These are phyloP conservation scores for Massariosphaeria phaeospora DNA, from an alignment of 495 filamentous ascomycete genomes.

Conservation along the genomic window DNA sequence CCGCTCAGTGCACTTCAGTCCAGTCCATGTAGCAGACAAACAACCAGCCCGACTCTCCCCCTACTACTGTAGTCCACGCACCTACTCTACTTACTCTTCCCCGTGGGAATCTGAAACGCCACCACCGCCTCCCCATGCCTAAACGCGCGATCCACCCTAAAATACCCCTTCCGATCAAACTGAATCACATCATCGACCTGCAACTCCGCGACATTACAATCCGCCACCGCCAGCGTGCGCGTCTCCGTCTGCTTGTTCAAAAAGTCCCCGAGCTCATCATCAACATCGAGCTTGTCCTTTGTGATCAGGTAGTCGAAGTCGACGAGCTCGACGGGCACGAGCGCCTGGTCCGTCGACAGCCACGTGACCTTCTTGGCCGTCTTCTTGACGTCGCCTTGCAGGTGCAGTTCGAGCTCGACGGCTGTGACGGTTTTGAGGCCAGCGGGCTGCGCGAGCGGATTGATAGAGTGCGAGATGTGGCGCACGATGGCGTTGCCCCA, in stretches of 20 bases:
- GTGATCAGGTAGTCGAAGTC: constrained; percentile 91
- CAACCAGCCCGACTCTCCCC: too few species aligned
- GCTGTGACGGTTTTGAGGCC: constrained; percentile 50
- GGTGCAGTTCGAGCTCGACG: constrained; percentile 73
- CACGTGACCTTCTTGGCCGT: constrained; percentile 96
- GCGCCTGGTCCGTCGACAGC: constrained; percentile 69
- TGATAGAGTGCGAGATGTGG: constrained; percentile 59
- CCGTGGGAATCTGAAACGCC: constrained; percentile 43
- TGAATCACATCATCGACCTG: constrained; percentile 85
- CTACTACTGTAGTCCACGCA: too few species aligned
- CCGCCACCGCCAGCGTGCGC: constrained; percentile 68
- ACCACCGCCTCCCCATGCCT: constrained; percentile 43
- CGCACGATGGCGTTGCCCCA: constrained; percentile 91
- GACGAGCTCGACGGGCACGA: constrained; percentile 76
- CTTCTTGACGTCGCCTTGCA: constrained; percentile 83
- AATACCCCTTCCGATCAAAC: constrained; percentile 90
- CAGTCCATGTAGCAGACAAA: too few species aligned
- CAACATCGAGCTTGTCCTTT: constrained; percentile 81
- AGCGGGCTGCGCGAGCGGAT: constrained; percentile 37
- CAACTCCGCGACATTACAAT: constrained; percentile 70
- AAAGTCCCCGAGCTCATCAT: constrained; percentile 76
- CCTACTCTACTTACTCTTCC: constrained; percentile 31
- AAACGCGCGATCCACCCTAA: constrained; percentile 64
- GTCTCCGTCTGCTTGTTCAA: constrained; percentile 71
- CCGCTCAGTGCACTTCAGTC: too few species aligned